Base-by-base conservation (phyloP, 495 filamentous ascomycete genomes). In the Neurospora sp. region DNA sequence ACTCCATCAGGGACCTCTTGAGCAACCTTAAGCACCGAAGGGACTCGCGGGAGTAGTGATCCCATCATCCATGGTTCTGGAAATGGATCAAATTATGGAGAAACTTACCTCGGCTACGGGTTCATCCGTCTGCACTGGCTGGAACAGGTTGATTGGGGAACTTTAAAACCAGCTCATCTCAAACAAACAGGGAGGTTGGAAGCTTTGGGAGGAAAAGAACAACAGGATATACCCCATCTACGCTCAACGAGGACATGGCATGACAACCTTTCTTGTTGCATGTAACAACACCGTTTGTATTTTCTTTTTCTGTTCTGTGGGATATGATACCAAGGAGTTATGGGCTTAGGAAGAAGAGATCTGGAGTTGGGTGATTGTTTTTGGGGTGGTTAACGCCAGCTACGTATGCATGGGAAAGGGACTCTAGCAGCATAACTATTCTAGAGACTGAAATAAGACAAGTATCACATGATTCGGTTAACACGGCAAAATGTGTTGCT, bases 1-100 rank as follows among this genome's bases (percentile, higher is more conserved):
- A 73, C 69, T 74, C 74, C 35, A 66, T 78, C 18, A 73, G 78
- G 12, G 76, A 80, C 48, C 71, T 81, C 12, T 79, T 78, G 78
- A 68, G 75, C 42, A 71, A 68, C 38, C 69, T 80, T n/a, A 77
- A 74, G 48, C 22, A 39, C 22, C 22, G 61, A 44, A 71, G 72
- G 40, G 42, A 27, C 73, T 69, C 68, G 9, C 18, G 42, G 42
- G 61, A 70, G 39, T 27, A 10, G 37, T 38, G 6, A 12, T 6
- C 40, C n/a, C 71, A 68, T 70, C 39, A 12, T 14, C 20, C 40
- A 20, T 37, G 27, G 16, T 35, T 66, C 14, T 35, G 1, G 1
- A 66, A 35, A 66, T 35, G 27, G 27, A 66, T 18, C 20, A 16
- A 16, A 41, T 14, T 48, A 8, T 11, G 11, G 10, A 18, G 1